Evolutionary conservation across 2,329 filamentous ascomycete genomes (phyloP), one percentile per base, ranked within the genome.

Genomic region (Calonectria honghensis): DNA sequence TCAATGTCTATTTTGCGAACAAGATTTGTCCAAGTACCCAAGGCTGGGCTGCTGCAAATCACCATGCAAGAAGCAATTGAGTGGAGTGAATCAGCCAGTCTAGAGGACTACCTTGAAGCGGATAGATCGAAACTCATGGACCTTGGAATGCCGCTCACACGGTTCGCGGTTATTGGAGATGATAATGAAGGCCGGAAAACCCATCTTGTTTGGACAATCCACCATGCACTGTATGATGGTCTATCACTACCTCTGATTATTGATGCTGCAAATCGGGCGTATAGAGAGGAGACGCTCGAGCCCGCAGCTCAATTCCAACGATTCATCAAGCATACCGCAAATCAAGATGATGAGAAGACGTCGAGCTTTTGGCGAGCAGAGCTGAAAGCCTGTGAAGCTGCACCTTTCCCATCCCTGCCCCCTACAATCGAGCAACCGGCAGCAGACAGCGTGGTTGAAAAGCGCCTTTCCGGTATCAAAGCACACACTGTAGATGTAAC

Each of bases 1-100:
- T 3, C 6, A 5, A 35, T 50, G 2, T 35, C 77, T 0, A 87
- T 89, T 32, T 81, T 89, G 16, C 84, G 88, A 9, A 88, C 88
- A n/a, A 68, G 9, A 27, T 65, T 70, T 13, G 18, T 70, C 1
- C 54, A 70, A 13, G 24, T 52, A 20, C 24, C 27, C 6, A 14
- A 20, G 6, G 24, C 27, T 11, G 68, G 69, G 2, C 69, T 76
- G 14, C 16, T 76, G 2, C 76, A 78, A 27, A 69, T 75, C 2
- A 66, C 74, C 3, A n/a, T 70, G 0, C 37, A 68, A 1, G 50
- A 76, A 1, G 24, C 32, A 2, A 59, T 76, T 11, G 0, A 39
- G 0, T 78, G 75, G 76, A 52, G 4, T 2, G 13, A 72, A 4
- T 37, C 45, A 1, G 16, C 11, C 6, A 18, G 14, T 0, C 52